A percentile compares a stretch with the other conserved stretches of the same genome.
phyloP scores from a whole-genome alignment of 1,139 yeast species.

The Scheffersomyces quercinus region DNA sequence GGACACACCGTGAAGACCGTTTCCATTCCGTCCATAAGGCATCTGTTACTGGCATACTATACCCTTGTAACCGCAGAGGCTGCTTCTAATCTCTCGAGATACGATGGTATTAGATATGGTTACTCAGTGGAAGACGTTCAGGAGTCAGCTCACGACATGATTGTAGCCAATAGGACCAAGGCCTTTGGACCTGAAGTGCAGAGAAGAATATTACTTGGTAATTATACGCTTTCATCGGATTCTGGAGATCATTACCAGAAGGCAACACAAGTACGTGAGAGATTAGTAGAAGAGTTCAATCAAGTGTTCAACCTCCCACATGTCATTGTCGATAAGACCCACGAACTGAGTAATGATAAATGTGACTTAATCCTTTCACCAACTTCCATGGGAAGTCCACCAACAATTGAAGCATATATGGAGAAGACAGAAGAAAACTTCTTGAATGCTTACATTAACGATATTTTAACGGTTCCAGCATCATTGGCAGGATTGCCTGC shows the following conservation, averaged over 20 bases:
- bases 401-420: conserved; percentile 45
- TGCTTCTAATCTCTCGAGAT: conserved; percentile 84
- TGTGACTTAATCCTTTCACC: conserved; percentile 78
- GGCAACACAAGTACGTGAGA: conserved; percentile 69
- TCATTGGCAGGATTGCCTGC: conserved; percentile 92
- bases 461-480: conserved; percentile 85
- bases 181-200: conserved; percentile 85
- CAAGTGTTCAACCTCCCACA: conserved; percentile 56
- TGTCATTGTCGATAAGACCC: conserved; percentile 9
- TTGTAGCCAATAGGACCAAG: conserved; percentile 57
- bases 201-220: conserved; percentile 80
- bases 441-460: conserved; percentile 71
- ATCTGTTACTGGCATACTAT: conserved; percentile 80
- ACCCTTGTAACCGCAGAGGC: conserved; percentile 93
- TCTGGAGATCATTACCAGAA: conserved; percentile 78
- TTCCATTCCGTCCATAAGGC: conserved; percentile 66
- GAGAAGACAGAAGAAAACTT: conserved; percentile 40
- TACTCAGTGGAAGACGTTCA: conserved; percentile 24
- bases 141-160: conserved; percentile 38
- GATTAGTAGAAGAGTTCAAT: conserved; percentile 66
- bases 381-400: conserved; percentile 65
- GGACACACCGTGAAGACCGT: conserved; percentile 65
- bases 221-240: conserved; percentile 74
- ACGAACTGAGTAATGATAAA: conserved; percentile 18
- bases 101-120: conserved; percentile 90